phyloP scores from a whole-genome alignment of 1,139 yeast genomes.

The Suhomyces kunorum region DNA sequence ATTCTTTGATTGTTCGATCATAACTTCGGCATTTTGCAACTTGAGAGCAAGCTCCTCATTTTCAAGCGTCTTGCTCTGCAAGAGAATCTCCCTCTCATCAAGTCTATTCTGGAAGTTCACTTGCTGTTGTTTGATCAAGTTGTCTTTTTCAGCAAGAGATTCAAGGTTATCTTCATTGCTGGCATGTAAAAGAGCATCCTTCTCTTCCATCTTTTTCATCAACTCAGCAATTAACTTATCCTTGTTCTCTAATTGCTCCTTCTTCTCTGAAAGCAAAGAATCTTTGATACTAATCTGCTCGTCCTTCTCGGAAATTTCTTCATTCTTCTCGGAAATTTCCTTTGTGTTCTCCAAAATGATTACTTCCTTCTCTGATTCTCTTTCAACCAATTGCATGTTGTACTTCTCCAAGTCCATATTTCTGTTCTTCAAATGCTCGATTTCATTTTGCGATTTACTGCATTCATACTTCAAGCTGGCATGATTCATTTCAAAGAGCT shows the following conservation, averaged over 20 bases:
- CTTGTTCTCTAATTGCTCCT: slow-evolving; percentile 13
- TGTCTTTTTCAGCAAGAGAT: background rate
- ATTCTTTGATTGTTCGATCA: background rate
- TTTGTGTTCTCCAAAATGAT: slow-evolving; percentile 15
- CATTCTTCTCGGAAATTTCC: slow-evolving; percentile 14
- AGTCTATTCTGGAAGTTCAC: background rate
- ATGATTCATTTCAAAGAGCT: slow-evolving; percentile 15
- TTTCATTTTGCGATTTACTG: slow-evolving; percentile 7
- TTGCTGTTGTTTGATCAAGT: background rate
- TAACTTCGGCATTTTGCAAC: background rate
- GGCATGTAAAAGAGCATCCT: background rate
- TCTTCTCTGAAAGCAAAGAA: slow-evolving; percentile 10
- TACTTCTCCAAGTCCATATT: slow-evolving; percentile 11
- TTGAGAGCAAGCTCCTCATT: background rate
- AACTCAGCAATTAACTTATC: slow-evolving; percentile 5
- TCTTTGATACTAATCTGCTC: slow-evolving; percentile 8
- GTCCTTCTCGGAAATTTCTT: slow-evolving; percentile 7
- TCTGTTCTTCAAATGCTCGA: slow-evolving; percentile 7
- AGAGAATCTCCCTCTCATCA: background rate
- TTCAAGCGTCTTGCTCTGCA: background rate
- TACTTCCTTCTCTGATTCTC: slow-evolving; percentile 17
- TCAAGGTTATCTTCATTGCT: background rate
- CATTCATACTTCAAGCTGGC: slow-evolving; percentile 14
- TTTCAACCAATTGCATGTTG: slow-evolving; percentile 11
- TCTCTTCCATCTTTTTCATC: slow-evolving; percentile 1